Evolutionary conservation across 1,139 yeast genomes (phyloP).

Genomic region (Geotrichum europaeum): DNA sequence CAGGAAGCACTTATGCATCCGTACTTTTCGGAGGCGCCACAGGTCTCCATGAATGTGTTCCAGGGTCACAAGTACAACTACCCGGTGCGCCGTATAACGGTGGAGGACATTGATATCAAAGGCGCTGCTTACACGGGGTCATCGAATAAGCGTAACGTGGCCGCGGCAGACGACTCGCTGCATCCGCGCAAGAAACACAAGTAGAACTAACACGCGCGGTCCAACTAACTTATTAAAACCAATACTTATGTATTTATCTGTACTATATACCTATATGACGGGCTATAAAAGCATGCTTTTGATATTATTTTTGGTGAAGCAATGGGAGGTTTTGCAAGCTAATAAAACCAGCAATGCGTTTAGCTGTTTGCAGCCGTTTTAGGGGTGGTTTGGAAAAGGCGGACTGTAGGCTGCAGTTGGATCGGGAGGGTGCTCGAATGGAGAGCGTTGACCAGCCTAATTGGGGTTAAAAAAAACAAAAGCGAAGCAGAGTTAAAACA

Average conservation of each 20-base stretch:
- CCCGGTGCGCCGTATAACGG: conserved; percentile 38
- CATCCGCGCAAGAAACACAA: background rate
- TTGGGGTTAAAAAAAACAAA: background rate
- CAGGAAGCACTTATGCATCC: conserved; percentile 66
- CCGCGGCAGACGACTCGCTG: background rate
- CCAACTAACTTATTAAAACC: background rate
- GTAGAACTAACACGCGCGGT: background rate
- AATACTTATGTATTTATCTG: background rate
- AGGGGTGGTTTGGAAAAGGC: no score
- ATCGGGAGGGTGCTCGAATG: no score
- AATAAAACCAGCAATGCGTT: no score
- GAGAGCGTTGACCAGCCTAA: background rate
- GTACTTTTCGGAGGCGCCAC: conserved; percentile 56
- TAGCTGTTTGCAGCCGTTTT: no score
- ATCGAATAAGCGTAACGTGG: background rate
- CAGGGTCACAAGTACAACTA: conserved; percentile 34
- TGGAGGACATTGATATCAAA: conserved; percentile 37
- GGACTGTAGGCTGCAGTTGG: no score
- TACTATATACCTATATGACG: background rate
- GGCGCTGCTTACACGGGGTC: conserved; percentile 21
- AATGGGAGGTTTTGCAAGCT: no score
- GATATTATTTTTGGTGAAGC: no score
- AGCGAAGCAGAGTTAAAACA: background rate
- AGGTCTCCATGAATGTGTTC: conserved; percentile 52
- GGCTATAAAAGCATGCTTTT: background rate